Base-by-base conservation (phyloP, 176 grass and related monocot genomes). In the Avena atlantica region DNA sequence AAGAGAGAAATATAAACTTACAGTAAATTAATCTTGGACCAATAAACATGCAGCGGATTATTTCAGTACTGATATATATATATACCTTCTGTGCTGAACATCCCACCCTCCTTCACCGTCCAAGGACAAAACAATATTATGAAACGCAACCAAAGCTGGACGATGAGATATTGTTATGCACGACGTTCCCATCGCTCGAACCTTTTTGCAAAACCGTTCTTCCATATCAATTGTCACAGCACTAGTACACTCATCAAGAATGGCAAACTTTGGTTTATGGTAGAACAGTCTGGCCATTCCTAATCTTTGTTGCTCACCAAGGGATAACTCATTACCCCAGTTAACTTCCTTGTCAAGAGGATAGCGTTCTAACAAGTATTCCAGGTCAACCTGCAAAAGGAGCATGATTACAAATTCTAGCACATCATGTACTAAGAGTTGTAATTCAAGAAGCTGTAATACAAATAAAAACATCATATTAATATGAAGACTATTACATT, bases 111-210 rank as follows among this genome's bases (percentile, higher is more conserved):
- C 97, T 89, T 99, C 97, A 70, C 97, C 97, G 2, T 99, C 94
- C 90, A 99, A 94, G 49, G 97, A 99, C 69, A 99, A 86, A 87
- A 99, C 94, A 84, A 94, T 99, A 85, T 99, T 92, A 87, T 99
- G 97, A 91, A 99, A 99, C 63, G 97, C 97, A 92, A 94, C 97
- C 84, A 99, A 91, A 57, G 97, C 97, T 74, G 94, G 97, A 24
- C 97, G 92, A 78, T 99, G 97, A 85, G 97, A 99, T 85, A 99
- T 99, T 1, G 97, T 99, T 86, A 99, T 96, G 86, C 97, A 99
- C n/a, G 93, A 96, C 42, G 94, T 99, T 27, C 94, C 97, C 97
- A 96, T 99, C 63, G 92, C 94, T 90, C 84, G 93, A 88, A 99
- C 97, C 79, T 94, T 95, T 68, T 85, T 90, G 88, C 97, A 99